Conservation (phyloP, 2,329 filamentous ascomycete genomes). For the Elsinoe fawcettii region DNA sequence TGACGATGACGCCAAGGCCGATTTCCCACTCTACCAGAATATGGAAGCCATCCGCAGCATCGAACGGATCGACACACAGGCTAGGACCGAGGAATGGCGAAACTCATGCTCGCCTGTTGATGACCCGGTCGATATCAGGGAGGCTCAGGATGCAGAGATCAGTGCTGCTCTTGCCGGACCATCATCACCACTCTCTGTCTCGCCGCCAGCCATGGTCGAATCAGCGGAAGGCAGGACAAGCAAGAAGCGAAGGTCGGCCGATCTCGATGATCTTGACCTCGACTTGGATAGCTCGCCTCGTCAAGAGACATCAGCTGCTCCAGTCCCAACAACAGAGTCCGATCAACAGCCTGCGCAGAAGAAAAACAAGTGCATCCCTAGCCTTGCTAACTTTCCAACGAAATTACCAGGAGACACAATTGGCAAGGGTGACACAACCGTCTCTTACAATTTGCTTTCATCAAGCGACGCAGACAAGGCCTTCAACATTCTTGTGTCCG, state of each 20-base stretch:
- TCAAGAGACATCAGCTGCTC: neutral
- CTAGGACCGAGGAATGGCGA: slow-evolving; percentile 6
- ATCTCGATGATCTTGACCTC: slow-evolving; percentile 6
- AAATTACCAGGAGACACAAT: slow-evolving; percentile 49
- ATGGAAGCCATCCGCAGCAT: slow-evolving; percentile 9
- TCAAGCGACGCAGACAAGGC: slow-evolving; percentile 42
- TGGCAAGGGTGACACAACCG: slow-evolving; percentile 62
- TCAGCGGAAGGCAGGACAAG: slow-evolving; percentile 1
- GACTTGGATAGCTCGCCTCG: neutral
- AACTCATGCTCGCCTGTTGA: slow-evolving; percentile 1
- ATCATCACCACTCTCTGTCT: neutral
- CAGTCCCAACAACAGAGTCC: slow-evolving; percentile 41
- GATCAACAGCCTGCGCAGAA: slow-evolving; percentile 28
- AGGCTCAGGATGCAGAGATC: neutral
- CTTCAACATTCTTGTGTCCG: slow-evolving; percentile 62
- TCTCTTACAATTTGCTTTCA: slow-evolving; percentile 64
- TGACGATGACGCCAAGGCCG: neutral
- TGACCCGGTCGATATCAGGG: neutral
- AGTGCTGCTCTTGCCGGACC: neutral
- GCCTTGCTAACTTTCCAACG: slow-evolving; percentile 18
- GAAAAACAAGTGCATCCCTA: slow-evolving; percentile 15
- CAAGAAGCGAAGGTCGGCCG: slow-evolving; percentile 11
- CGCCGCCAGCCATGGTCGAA: neutral
- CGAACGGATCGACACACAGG: neutral
- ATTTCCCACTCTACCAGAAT: neutral